Evolutionary conservation across 768 basidiomycete species (phyloP).

Genomic region (Leccinum variicolor): DNA sequence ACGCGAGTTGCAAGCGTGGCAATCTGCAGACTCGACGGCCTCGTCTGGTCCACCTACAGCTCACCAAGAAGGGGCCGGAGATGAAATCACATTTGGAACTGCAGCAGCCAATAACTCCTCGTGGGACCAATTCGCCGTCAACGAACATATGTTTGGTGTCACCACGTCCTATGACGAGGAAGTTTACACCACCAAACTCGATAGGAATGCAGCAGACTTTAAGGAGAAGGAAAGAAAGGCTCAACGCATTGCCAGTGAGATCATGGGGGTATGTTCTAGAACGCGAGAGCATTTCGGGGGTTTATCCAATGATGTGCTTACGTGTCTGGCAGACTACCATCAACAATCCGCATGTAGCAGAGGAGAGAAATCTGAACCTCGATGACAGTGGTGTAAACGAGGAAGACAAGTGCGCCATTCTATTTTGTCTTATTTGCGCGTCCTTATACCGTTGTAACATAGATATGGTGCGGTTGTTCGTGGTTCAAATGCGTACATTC

Average conservation of each 20-base stretch:
- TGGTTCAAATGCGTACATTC: constrained; percentile 86
- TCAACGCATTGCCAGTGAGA: constrained; percentile 86
- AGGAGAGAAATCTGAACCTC: constrained; percentile 68
- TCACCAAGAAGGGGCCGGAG: constrained; percentile 37
- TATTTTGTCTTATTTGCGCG: constrained; percentile 11
- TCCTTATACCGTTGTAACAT: constrained; percentile 18
- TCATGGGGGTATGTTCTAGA: constrained; percentile 63
- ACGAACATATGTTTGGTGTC: constrained; percentile 91
- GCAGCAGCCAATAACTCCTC: constrained; percentile 40
- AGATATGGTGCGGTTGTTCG: constrained; percentile 95
- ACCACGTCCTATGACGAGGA: constrained; percentile 92
- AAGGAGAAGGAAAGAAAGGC: constrained; percentile 88
- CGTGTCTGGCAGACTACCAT: constrained; percentile 45
- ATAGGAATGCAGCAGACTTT: constrained; percentile 79
- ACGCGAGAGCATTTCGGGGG: not conserved
- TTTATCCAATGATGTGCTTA: constrained; percentile 11
- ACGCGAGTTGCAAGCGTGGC: constrained; percentile 83
- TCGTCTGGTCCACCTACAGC: constrained; percentile 23
- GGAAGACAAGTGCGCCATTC: constrained; percentile 82
- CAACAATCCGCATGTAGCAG: constrained; percentile 82
- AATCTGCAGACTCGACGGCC: constrained; percentile 38
- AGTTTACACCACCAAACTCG: constrained; percentile 90
- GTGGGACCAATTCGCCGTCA: constrained; percentile 94
- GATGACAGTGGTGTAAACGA: constrained; percentile 82
- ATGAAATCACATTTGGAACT: constrained; percentile 70